Conservation (phyloP, 768 basidiomycete genomes). For the Lentinula sp. region DNA sequence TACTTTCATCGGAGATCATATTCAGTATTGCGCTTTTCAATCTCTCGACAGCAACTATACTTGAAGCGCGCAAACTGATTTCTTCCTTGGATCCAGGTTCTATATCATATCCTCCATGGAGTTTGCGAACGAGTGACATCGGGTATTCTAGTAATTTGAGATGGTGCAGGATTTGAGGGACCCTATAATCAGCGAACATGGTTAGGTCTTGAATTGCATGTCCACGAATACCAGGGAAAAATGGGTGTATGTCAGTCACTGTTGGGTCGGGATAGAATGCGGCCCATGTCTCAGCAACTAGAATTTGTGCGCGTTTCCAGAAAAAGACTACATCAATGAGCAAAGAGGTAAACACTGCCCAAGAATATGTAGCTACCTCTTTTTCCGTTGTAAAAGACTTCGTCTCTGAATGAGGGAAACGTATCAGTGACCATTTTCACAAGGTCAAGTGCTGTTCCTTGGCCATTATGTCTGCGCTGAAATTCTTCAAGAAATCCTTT, state of each 20-base stretch:
- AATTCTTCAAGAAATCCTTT: conserved; percentile 60
- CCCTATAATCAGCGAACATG: conserved; percentile 93
- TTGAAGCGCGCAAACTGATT: conserved; percentile 72
- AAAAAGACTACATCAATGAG: conserved; percentile 49
- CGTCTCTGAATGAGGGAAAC: conserved; percentile 77
- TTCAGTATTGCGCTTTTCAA: conserved; percentile 54
- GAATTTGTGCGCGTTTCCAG: conserved; percentile 90
- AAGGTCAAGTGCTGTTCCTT: conserved; percentile 67
- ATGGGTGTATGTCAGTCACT: conserved; percentile 47
- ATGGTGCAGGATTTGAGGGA: conserved; percentile 88
- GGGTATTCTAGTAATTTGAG: conserved; percentile 73
- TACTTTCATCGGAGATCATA: conserved; percentile 17
- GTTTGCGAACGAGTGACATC: conserved; percentile 42
- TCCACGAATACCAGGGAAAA: conserved; percentile 57
- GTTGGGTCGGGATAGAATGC: conserved; percentile 69
- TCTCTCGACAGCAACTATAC: conserved; percentile 73
- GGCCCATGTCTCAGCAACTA: conserved; percentile 90
- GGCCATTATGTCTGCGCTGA: conserved; percentile 38
- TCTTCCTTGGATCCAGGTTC: conserved; percentile 61
- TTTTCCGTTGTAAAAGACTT: conserved; percentile 47
- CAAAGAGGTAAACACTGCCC: not conserved
- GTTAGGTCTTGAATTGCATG: conserved; percentile 67
- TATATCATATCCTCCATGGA: conserved; percentile 40
- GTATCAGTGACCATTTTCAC: conserved; percentile 63
- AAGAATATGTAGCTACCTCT: conserved; percentile 36